Conservation (phyloP, 257 asterid genomes). For the Ocimum tenuiflorum region DNA sequence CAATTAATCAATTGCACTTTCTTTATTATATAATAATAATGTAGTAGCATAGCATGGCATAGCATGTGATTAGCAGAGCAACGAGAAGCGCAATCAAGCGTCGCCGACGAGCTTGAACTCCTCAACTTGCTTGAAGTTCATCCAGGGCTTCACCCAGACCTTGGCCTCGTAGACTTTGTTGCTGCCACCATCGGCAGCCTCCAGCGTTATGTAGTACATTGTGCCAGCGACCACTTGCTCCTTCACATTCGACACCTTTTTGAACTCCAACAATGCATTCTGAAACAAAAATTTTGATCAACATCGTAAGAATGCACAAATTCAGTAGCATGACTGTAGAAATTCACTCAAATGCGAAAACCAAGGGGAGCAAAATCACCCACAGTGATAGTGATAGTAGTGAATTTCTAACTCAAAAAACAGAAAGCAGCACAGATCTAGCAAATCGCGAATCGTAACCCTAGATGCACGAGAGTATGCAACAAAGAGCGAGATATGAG, state of each 20-base stretch:
- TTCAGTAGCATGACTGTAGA: background rate
- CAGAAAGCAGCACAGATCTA: too few species aligned
- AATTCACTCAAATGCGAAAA: background rate
- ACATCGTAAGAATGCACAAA: background rate
- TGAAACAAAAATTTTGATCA: conserved; percentile 24
- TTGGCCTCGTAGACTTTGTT: conserved; percentile 74
- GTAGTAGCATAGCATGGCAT: background rate
- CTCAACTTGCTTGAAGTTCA: conserved; percentile 73
- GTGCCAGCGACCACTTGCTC: conserved; percentile 76
- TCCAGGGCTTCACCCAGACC: conserved; percentile 90
- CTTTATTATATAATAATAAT: conserved; percentile 13
- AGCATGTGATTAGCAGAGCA: background rate
- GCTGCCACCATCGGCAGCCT: conserved; percentile 57
- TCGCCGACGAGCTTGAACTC: conserved; percentile 64
- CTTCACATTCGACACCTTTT: conserved; percentile 70
- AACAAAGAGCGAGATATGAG: background rate
- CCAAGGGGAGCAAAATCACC: background rate
- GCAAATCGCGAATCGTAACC: background rate
- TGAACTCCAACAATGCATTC: conserved; percentile 61
- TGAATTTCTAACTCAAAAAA: too few species aligned
- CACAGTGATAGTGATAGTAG: background rate
- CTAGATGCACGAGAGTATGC: background rate
- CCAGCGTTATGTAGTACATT: conserved; percentile 62
- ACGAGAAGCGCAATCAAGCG: conserved; percentile 29
- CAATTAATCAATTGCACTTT: background rate